phyloP scores from a whole-genome alignment of 345 rosid genomes.

The Linum lewisii region DNA sequence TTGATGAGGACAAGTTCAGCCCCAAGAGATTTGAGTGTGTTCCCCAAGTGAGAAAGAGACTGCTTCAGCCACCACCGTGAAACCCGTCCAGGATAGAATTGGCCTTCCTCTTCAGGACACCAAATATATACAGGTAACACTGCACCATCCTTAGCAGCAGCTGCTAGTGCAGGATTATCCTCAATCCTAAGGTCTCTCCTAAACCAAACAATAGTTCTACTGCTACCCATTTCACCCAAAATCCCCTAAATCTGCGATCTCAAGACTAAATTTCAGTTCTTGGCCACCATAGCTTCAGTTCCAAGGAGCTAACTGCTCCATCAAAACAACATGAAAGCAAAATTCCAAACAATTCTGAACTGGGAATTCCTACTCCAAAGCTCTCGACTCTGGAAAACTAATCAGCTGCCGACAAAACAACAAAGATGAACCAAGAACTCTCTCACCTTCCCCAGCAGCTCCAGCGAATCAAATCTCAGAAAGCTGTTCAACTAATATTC shows the following conservation, averaged over 20 bases:
- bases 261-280: background rate
- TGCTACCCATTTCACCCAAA: slow-evolving; percentile 27
- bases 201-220: slow-evolving; percentile 82
- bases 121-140: slow-evolving; percentile 78
- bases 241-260: background rate
- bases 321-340: background rate
- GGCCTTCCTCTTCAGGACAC: slow-evolving; percentile 90
- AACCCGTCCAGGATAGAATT: slow-evolving; percentile 83
- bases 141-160: slow-evolving; percentile 69
- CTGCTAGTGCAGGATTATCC: slow-evolving; percentile 95
- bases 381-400: background rate
- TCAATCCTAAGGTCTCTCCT: slow-evolving; percentile 93
- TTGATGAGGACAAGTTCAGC: slow-evolving; percentile 59
- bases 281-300: slow-evolving; percentile 7
- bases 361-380: background rate
- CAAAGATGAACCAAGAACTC: background rate
- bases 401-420: background rate
- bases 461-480: too few relatives aligned
- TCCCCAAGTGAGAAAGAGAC: slow-evolving; percentile 54
- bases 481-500: background rate
- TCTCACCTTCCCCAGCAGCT: too few relatives aligned
- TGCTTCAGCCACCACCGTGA: slow-evolving; percentile 99
- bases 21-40: slow-evolving; percentile 68
- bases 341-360: background rate
- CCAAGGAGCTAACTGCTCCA: too few relatives aligned